Percentiles rank a stretch among this genome's conserved stretches.
Evolutionary conservation across 2,329 filamentous ascomycete species (phyloP).

Genomic region (Fusarium sp.): DNA sequence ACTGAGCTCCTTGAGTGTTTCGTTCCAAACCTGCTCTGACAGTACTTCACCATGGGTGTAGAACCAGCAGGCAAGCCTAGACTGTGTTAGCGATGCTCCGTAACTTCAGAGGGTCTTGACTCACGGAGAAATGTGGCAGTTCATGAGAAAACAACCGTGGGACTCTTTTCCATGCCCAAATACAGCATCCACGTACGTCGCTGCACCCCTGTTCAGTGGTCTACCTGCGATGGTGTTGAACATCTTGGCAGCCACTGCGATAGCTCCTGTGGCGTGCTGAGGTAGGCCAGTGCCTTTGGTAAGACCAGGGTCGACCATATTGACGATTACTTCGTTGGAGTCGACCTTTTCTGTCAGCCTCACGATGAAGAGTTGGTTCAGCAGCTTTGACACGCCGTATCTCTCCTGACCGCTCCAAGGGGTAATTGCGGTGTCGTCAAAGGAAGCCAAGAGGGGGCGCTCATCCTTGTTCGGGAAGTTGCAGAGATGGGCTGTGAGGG

Average conservation of each 20-base stretch:
- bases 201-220: constrained; percentile 55
- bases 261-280: constrained; percentile 21
- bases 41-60: constrained; percentile 26
- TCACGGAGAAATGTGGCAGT: constrained; percentile 52
- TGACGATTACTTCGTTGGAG: constrained; percentile 50
- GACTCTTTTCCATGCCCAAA: constrained; percentile 60
- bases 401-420: constrained; percentile 38
- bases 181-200: constrained; percentile 60
- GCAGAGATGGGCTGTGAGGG: constrained; percentile 41
- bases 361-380: constrained; percentile 51
- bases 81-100: not conserved
- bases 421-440: constrained; percentile 40
- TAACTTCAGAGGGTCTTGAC: not conserved
- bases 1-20: constrained; percentile 27
- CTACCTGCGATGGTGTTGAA: constrained; percentile 44
- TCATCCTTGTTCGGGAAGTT: constrained; percentile 43
- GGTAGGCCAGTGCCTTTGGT: constrained; percentile 42
- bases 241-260: not conserved
- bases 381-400: constrained; percentile 49
- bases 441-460: constrained; percentile 45
- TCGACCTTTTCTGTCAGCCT: constrained; percentile 52
- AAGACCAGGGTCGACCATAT: constrained; percentile 51
- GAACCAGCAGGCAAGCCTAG: constrained; percentile 32
- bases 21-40: constrained; percentile 29
- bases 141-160: constrained; percentile 64